Evolutionary conservation across 2,329 filamentous ascomycete genomes (phyloP).

Genomic region (Stemphylium vesicarium): DNA sequence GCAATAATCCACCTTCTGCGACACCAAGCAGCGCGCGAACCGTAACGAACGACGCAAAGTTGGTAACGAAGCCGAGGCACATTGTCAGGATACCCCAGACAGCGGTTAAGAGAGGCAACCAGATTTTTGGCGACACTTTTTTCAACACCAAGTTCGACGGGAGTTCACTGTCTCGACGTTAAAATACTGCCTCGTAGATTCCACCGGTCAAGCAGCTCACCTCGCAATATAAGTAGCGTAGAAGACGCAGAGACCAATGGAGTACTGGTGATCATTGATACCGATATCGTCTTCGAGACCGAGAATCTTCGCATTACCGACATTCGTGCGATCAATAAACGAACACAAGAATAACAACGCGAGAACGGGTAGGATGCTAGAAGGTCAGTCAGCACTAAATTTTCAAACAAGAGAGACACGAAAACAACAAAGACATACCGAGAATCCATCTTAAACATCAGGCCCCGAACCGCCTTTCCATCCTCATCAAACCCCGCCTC

Average conservation of each 20-base stretch:
- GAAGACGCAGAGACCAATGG: conserved; percentile 68
- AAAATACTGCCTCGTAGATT: neutral
- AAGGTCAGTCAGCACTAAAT: neutral
- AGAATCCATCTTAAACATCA: conserved; percentile 63
- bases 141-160: conserved; percentile 70
- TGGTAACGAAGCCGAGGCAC: conserved; percentile 62
- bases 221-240: conserved; percentile 69
- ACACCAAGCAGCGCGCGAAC: conserved; percentile 68
- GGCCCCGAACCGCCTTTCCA: conserved; percentile 28
- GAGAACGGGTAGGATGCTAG: conserved; percentile 68
- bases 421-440: conserved; percentile 41
- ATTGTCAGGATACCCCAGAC: conserved; percentile 66
- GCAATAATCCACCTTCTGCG: conserved; percentile 69
- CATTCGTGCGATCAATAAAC: conserved; percentile 72
- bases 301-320: conserved; percentile 72
- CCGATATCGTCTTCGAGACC: conserved; percentile 62
- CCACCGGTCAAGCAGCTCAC: conserved; percentile 39
- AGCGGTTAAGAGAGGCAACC: conserved; percentile 64
- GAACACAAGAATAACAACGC: conserved; percentile 70
- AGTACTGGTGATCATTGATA: conserved; percentile 68
- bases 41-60: conserved; percentile 64
- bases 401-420: neutral
- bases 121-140: conserved; percentile 64
- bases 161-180: conserved; percentile 58
- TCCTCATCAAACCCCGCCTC: conserved; percentile 25